These are phyloP conservation scores for Globisporangium lucens DNA, from an alignment of 352 stramenopile genomes.

Conservation along the genomic window DNA sequence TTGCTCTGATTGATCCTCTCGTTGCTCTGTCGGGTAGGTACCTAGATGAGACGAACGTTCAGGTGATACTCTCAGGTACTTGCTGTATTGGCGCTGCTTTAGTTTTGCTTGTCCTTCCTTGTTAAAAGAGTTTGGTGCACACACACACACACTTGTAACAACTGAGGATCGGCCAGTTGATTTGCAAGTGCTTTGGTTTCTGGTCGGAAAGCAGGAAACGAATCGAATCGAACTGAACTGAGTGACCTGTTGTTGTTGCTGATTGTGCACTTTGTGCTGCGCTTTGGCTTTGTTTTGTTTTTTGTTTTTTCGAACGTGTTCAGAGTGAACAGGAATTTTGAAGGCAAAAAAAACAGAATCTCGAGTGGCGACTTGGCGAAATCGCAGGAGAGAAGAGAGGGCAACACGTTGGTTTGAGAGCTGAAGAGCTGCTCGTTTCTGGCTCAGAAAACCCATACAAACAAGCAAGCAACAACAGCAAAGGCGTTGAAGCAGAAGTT, in stretches of 20 bases:
- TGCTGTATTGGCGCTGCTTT: no score
- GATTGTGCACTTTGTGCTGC: neutral
- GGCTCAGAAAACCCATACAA: no score
- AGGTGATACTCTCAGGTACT: neutral
- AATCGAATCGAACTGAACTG: neutral
- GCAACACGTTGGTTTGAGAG: neutral
- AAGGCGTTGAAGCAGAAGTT: neutral
- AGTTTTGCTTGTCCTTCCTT: neutral
- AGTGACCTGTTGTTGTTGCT: neutral
- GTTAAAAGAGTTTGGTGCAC: neutral
- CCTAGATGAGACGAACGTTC: slow-evolving; percentile 1
- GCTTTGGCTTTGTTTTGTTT: no score
- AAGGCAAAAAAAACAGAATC: neutral
- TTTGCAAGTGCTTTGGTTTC: neutral
- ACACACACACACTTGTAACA: no score
- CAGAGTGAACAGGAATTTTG: neutral
- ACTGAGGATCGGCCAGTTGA: neutral
- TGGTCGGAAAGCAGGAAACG: neutral
- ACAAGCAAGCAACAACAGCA: no score
- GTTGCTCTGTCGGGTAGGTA: neutral
- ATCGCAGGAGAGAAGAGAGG: neutral
- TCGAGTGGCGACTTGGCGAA: neutral
- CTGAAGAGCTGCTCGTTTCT: neutral
- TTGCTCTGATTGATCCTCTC: neutral
- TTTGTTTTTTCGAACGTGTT: neutral